Evolutionary conservation across 2,329 filamentous ascomycete genomes (phyloP).

Genomic region (Trichophyton mentagrophytes): DNA sequence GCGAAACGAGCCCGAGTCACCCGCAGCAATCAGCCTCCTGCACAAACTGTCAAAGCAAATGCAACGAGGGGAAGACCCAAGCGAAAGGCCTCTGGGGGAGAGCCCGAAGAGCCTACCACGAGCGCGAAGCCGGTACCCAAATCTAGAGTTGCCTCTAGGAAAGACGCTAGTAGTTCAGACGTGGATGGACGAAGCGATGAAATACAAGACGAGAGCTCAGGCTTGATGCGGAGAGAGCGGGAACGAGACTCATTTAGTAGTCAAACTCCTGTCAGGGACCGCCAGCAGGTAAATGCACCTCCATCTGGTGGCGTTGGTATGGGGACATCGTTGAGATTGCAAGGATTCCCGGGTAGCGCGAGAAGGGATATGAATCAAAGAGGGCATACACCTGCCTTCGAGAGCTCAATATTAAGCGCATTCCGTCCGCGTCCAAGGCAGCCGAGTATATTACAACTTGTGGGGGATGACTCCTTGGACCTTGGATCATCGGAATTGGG

Average conservation of each 20-base stretch:
- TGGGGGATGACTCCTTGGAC: constrained; percentile 28
- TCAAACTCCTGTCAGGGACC: background rate
- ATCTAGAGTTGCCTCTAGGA: background rate
- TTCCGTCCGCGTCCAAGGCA: constrained; percentile 34
- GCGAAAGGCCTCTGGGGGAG: background rate
- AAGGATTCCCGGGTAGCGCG: constrained; percentile 14
- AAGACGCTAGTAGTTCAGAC: background rate
- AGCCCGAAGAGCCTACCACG: too few species aligned
- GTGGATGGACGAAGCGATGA: background rate
- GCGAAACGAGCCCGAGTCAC: background rate
- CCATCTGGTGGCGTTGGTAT: background rate
- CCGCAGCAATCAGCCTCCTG: background rate
- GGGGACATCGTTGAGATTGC: background rate
- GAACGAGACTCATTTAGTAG: background rate
- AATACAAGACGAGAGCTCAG: background rate
- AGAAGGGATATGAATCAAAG: constrained; percentile 10
- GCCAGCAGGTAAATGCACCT: background rate
- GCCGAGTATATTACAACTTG: constrained; percentile 34
- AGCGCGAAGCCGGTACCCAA: background rate
- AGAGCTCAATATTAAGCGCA: constrained; percentile 33
- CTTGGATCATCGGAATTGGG: constrained; percentile 12
- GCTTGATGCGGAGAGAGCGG: background rate
- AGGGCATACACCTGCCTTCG: constrained; percentile 27
- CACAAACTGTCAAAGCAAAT: background rate
- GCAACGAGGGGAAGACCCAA: background rate